Evolutionary conservation across 2,329 filamentous ascomycete species (phyloP).

Genomic region (Fusarium concolor): DNA sequence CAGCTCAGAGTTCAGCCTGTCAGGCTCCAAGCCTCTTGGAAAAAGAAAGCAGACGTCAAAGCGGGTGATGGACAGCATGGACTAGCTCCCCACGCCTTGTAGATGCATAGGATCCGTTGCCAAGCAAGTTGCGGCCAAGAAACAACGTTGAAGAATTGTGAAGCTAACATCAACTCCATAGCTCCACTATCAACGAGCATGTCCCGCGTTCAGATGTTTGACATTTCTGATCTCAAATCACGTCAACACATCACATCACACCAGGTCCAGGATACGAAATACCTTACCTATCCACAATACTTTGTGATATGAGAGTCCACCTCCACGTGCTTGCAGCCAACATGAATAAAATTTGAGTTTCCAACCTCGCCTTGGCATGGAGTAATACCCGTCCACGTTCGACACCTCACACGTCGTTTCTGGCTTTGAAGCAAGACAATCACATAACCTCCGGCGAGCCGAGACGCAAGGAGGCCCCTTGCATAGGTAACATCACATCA

Average conservation of each 20-base stretch:
- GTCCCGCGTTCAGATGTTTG: not conserved
- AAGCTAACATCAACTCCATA: conserved; percentile 1
- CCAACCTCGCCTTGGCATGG: not conserved
- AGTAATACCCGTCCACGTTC: not conserved
- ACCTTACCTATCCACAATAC: not conserved
- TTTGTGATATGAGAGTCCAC: not conserved
- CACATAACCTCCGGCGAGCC: not conserved
- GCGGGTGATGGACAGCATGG: conserved; percentile 20
- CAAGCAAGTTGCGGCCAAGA: conserved; percentile 18
- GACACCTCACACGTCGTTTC: conserved; percentile 3
- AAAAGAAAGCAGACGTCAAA: conserved; percentile 37
- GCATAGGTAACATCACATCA: not conserved
- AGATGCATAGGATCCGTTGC: conserved; percentile 18
- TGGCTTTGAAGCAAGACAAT: not conserved
- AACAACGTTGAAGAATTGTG: conserved; percentile 11
- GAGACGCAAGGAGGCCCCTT: conserved; percentile 6
- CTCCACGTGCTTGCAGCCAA: conserved; percentile 13
- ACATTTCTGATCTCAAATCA: conserved; percentile 18
- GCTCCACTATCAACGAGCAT: conserved; percentile 8
- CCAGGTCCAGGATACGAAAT: conserved; percentile 2
- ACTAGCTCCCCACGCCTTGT: conserved; percentile 8
- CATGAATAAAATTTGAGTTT: not conserved
- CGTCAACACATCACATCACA: not conserved
- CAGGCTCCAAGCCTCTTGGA: conserved; percentile 8
- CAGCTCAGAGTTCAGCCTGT: conserved; percentile 35